Percentiles rank a stretch among this genome's conserved stretches.
Conservation (phyloP, 2,329 filamentous ascomycete genomes). For the Parafenestella ontariensis region DNA sequence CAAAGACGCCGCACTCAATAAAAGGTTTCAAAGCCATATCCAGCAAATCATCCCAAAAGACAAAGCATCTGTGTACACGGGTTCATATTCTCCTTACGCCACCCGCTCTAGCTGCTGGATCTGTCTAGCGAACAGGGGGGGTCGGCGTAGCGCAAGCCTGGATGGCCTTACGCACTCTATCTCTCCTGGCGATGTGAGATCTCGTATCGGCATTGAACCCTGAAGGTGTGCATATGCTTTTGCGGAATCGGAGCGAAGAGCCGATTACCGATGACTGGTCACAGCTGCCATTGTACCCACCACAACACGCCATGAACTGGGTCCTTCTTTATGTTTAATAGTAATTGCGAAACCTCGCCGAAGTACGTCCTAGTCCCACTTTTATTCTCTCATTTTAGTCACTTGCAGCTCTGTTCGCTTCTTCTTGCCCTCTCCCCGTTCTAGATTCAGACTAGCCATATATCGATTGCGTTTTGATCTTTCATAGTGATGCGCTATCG, state of each 20-base stretch:
- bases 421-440: constrained; percentile 8
- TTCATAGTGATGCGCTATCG: neutral
- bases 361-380: constrained; percentile 19
- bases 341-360: constrained; percentile 20
- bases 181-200: constrained; percentile 22
- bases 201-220: constrained; percentile 19
- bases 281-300: neutral
- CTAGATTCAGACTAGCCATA: constrained; percentile 10
- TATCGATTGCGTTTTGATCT: neutral
- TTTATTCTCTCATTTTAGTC: constrained; percentile 13
- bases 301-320: constrained; percentile 17
- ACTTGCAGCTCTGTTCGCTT: constrained; percentile 19
- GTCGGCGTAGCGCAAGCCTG: constrained; percentile 2
- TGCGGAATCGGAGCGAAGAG: constrained; percentile 36
- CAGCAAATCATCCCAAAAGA: constrained; percentile 6
- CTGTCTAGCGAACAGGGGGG: constrained; percentile 8
- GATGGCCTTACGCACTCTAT: constrained; percentile 15
- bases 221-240: constrained; percentile 32
- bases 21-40: constrained; percentile 8
- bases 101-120: constrained; percentile 19
- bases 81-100: constrained; percentile 1
- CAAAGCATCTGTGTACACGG: neutral
- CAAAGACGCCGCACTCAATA: constrained; percentile 7
- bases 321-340: constrained; percentile 7
- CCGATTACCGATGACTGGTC: constrained; percentile 25